A percentile compares a stretch with the other conserved stretches of the same genome.
phyloP scores from a whole-genome alignment of 805 yeast genomes.

The Metschnikowia noctiluminum region DNA sequence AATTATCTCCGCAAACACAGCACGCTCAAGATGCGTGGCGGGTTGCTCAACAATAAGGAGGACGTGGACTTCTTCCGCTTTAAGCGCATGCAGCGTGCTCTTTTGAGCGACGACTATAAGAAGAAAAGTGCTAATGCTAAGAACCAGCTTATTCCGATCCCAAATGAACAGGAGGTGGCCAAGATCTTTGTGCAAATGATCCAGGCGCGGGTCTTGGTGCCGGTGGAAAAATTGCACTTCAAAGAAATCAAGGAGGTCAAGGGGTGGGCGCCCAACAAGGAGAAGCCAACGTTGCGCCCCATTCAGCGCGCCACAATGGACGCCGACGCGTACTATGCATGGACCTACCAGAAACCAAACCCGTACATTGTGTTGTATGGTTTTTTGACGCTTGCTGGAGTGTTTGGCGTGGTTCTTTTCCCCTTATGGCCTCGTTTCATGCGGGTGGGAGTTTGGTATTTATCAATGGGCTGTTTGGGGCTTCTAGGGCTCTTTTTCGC shows the following conservation, averaged over 20 bases:
- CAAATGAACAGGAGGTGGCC: constrained; percentile 53
- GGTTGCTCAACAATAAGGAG: constrained; percentile 63
- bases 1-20: constrained; percentile 62
- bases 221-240: constrained; percentile 71
- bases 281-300: constrained; percentile 57
- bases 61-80: constrained; percentile 81
- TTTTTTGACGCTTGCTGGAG: constrained; percentile 59
- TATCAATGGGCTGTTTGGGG: constrained; percentile 73
- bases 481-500: constrained; percentile 72
- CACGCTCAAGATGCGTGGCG: constrained; percentile 76
- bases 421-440: constrained; percentile 93
- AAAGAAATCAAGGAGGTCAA: constrained; percentile 56
- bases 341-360: constrained; percentile 76
- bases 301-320: constrained; percentile 55
- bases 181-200: constrained; percentile 65
- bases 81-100: constrained; percentile 79
- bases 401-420: constrained; percentile 67
- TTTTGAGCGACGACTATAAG: constrained; percentile 69
- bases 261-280: constrained; percentile 60
- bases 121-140: constrained; percentile 46
- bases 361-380: constrained; percentile 62
- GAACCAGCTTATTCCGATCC: constrained; percentile 41
- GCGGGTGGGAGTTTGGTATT: constrained; percentile 88
- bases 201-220: constrained; percentile 68
- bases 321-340: constrained; percentile 72